Evolutionary conservation across 108 stramenopile genomes (phyloP), one percentile per base, ranked within the genome.

Genomic region (Nitzschia palea): DNA sequence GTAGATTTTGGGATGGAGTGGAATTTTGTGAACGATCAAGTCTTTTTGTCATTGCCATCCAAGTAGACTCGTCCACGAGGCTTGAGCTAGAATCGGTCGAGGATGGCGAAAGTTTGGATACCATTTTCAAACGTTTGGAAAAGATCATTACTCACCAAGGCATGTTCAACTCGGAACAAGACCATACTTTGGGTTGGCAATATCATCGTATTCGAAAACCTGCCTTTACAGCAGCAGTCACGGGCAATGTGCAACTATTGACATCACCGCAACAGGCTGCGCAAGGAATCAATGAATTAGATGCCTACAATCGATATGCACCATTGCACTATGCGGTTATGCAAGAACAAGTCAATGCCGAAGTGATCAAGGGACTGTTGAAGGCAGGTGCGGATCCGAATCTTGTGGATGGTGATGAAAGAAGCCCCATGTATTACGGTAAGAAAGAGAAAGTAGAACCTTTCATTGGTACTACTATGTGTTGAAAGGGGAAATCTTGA

Each of bases 271-370:
- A 64, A 28, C 33, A 42, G 32, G 55, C 66, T 26, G 27, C 70
- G 14, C 12, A 34, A 56, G 43, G 27, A 23, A 31, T 81, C 9
- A 70, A 77, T 50, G 44, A 73, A 17, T 64, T 73, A 1, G 80
- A 82, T 53, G 20, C 8, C 4, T 82, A 77, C 60, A 77, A 82
- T 36, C 34, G 57, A 29, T 65, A 55, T 33, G 63, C 80, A 26
- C 76, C 80, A 26, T 31, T 82, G 31, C 76, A 77, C 23, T 82
- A 82, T 62, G 80, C 80, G 4, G 18, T 74, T 17, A 61, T 71
- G 42, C 45, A 45, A 22, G 67, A 70, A 12, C 32, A 50, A 25
- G 47, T 42, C 57, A 59, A 66, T 43, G 26, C 29, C 1, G 28
- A 55, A n/a, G 42, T 71, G 0, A 44, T 80, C n/a, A 43, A 74